phyloP scores from a whole-genome alignment of 1,284 basidiomycete species.

The Rhodotorula sp. region DNA sequence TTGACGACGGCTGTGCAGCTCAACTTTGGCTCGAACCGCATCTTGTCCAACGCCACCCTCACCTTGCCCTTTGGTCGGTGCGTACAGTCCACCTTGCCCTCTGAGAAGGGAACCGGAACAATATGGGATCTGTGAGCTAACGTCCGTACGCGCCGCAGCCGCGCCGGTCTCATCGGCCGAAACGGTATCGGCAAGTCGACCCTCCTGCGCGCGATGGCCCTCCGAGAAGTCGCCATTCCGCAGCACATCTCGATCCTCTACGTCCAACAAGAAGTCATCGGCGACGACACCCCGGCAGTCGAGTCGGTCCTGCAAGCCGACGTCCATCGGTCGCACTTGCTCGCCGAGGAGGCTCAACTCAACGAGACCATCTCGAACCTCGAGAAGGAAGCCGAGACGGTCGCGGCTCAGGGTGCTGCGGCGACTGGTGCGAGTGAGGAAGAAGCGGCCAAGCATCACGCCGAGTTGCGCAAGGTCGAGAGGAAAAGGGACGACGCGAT shows the following conservation, averaged over 20 bases:
- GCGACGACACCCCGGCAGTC: constrained; percentile 88
- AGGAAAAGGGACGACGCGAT: constrained; percentile 77
- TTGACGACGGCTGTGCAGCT: constrained; percentile 37
- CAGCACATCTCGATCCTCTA: constrained; percentile 94
- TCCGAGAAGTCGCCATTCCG: constrained; percentile 91
- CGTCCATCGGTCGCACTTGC: constrained; percentile 87
- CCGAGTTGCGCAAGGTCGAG: constrained; percentile 73
- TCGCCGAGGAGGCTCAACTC: constrained; percentile 74
- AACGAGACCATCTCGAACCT: constrained; percentile 70
- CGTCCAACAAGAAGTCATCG: constrained; percentile 94
- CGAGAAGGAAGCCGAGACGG: constrained; percentile 40
- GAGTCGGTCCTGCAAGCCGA: constrained; percentile 95
- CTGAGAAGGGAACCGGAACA: background rate
- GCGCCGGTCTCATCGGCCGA: constrained; percentile 58
- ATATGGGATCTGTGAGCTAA: background rate
- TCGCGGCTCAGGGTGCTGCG: constrained; percentile 52
- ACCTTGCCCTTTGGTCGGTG: constrained; percentile 81
- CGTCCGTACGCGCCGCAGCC: constrained; percentile 25
- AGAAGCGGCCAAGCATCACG: constrained; percentile 54
- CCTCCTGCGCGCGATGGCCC: constrained; percentile 88
- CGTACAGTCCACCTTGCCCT: constrained; percentile 52
- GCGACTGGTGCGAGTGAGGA: constrained; percentile 46
- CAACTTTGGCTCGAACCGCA: constrained; percentile 67
- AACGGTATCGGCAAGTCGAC: constrained; percentile 97
- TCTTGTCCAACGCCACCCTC: constrained; percentile 67